Evolutionary conservation across 1,284 basidiomycete genomes (phyloP).

Genomic region (Pulveroboletus sp.): DNA sequence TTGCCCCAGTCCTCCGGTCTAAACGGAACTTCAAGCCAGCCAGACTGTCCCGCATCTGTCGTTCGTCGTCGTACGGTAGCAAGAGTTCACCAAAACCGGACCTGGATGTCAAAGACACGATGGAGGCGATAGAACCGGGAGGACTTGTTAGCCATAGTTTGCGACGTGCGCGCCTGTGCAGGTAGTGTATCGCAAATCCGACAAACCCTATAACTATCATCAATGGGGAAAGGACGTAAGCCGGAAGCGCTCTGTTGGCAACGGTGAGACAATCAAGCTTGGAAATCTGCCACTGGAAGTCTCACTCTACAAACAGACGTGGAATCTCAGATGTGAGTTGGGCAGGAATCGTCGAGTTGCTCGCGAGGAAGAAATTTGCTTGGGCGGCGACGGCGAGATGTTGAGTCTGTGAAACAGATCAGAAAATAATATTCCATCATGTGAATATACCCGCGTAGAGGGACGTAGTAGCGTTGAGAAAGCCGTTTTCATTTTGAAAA

Average conservation of each 20-base stretch:
- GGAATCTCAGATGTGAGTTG: constrained; percentile 43
- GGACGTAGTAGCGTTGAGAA: constrained; percentile 48
- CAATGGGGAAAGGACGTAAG: constrained; percentile 48
- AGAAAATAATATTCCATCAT: neutral
- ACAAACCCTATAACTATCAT: constrained; percentile 49
- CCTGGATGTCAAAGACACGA: constrained; percentile 55
- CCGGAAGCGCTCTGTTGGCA: constrained; percentile 47
- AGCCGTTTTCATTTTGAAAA: constrained; percentile 51
- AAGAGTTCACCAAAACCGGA: constrained; percentile 64
- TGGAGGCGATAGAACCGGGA: constrained; percentile 61
- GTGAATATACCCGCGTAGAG: constrained; percentile 51
- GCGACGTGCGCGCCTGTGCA: constrained; percentile 49
- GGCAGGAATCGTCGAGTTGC: constrained; percentile 41
- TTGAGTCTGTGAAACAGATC: constrained; percentile 44
- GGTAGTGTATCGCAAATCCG: constrained; percentile 48
- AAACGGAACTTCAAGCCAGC: constrained; percentile 56
- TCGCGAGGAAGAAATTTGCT: constrained; percentile 53
- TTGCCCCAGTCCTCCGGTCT: constrained; percentile 60
- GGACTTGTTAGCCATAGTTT: constrained; percentile 53
- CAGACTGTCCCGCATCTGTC: constrained; percentile 48
- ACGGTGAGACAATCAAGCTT: constrained; percentile 10
- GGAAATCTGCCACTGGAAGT: neutral
- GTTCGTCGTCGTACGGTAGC: constrained; percentile 56
- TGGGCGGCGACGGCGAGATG: constrained; percentile 57
- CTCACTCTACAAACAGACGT: constrained; percentile 59